Percentiles rank a stretch among this genome's conserved stretches.
Evolutionary conservation across 2,329 filamentous ascomycete species (phyloP).

Genomic region (Colletotrichum filicis): DNA sequence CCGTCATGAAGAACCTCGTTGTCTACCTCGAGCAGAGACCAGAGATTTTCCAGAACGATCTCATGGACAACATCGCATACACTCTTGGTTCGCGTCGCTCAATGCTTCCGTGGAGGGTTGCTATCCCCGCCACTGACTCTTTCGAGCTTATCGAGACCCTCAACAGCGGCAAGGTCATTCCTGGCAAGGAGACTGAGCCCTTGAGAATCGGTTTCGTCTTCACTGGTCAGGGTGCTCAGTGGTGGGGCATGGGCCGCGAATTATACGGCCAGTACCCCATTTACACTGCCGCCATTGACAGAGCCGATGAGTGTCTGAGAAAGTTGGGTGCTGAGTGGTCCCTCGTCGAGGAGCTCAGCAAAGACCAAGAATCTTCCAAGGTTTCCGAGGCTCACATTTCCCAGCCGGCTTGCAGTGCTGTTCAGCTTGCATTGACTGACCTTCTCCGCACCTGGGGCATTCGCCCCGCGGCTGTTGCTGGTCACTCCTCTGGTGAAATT

Average conservation of each 20-base stretch:
- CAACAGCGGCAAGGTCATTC: constrained; percentile 48
- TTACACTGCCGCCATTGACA: constrained; percentile 46
- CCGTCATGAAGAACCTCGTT: constrained; percentile 44
- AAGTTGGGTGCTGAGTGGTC: constrained; percentile 49
- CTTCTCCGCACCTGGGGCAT: constrained; percentile 57
- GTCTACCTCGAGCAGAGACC: constrained; percentile 54
- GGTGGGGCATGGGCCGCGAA: constrained; percentile 38
- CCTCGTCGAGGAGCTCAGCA: constrained; percentile 50
- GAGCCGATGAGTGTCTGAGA: constrained; percentile 45
- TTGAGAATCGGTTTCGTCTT: constrained; percentile 42
- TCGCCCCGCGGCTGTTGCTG: constrained; percentile 50
- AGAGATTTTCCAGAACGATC: constrained; percentile 53
- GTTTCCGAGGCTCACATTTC: constrained; percentile 53
- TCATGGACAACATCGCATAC: constrained; percentile 46
- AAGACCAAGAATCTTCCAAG: constrained; percentile 44
- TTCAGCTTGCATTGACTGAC: constrained; percentile 59
- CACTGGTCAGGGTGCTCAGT: constrained; percentile 44
- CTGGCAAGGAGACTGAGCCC: constrained; percentile 48
- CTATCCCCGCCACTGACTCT: constrained; percentile 44
- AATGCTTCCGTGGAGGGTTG: constrained; percentile 29
- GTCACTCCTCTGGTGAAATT: constrained; percentile 62
- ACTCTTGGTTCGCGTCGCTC: constrained; percentile 32
- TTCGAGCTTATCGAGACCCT: constrained; percentile 39
- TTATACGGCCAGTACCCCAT: constrained; percentile 46
- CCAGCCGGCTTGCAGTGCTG: constrained; percentile 56